These are phyloP conservation scores for Creolimax fragrantissima DNA, from an alignment of 78 protist genomes.

Conservation along the genomic window DNA sequence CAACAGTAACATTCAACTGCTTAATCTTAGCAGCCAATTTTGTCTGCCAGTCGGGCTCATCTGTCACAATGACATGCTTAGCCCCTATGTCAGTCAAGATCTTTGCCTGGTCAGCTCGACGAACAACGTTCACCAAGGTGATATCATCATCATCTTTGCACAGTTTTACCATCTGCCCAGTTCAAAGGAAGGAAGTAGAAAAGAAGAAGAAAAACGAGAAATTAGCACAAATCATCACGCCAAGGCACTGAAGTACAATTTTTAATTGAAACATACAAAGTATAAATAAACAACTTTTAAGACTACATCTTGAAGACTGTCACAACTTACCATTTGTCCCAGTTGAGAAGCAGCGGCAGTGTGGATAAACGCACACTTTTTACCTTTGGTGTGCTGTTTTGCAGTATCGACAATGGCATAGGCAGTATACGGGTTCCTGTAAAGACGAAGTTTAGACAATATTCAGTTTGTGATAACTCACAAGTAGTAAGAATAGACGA, in stretches of 20 bases:
- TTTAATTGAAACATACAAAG: no score
- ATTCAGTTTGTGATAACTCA: no score
- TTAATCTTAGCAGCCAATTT: not conserved
- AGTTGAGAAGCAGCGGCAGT: not conserved
- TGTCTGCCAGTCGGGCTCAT: not conserved
- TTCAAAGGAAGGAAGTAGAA: no score
- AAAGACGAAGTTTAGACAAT: not conserved
- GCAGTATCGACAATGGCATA: not conserved
- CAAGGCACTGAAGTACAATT: no score
- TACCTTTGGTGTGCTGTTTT: not conserved
- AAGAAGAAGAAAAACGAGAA: no score
- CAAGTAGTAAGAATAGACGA: no score
- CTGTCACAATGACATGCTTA: not conserved
- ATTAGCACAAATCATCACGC: no score
- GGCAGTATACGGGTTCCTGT: not conserved
- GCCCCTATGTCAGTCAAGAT: not conserved
- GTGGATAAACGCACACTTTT: not conserved
- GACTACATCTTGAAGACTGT: no score
- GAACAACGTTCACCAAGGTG: not conserved
- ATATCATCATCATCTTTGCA: not conserved
- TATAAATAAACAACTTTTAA: no score
- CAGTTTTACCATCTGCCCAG: not conserved
- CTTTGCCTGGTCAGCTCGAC: not conserved
- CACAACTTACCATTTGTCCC: not conserved
- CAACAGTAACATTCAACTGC: not conserved